phyloP scores from a whole-genome alignment of 371 early-diverging fungal species.

The Actinomortierella ambigua region DNA sequence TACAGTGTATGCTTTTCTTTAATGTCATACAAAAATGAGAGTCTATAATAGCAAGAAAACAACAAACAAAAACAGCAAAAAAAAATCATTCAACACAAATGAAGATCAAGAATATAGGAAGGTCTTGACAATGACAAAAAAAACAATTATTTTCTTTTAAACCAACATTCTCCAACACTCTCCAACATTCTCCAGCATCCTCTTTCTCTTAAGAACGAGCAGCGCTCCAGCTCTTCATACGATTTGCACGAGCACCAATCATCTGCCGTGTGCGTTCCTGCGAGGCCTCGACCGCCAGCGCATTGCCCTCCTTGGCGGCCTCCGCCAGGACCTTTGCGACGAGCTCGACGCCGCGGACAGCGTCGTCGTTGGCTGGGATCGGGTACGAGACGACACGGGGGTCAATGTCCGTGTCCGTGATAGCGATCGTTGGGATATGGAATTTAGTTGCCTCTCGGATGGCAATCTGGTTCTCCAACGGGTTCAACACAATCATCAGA shows the following conservation, averaged over 20 bases:
- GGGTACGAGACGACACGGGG: slow-evolving; percentile 90
- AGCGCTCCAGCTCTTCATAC: slow-evolving; percentile 32
- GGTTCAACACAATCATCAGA: slow-evolving; percentile 86
- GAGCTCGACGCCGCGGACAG: slow-evolving; percentile 77
- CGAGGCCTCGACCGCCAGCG: slow-evolving; percentile 22
- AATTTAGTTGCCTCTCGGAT: slow-evolving; percentile 81
- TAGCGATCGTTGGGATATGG: slow-evolving; percentile 90
- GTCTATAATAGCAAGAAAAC: no score
- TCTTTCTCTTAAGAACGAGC: no score
- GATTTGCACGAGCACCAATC: slow-evolving; percentile 39
- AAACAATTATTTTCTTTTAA: no score
- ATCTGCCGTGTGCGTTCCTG: slow-evolving; percentile 16
- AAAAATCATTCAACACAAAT: no score
- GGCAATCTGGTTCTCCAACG: slow-evolving; percentile 80
- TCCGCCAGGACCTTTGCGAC: slow-evolving; percentile 83
- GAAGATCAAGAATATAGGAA: no score
- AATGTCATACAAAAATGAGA: no score
- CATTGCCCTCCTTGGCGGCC: slow-evolving; percentile 76
- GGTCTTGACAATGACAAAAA: no score
- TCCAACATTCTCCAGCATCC: no score
- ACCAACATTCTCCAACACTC: no score
- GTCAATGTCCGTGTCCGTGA: slow-evolving; percentile 94
- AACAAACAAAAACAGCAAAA: no score
- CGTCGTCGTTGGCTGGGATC: slow-evolving; percentile 97
- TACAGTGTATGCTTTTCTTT: no score